These are phyloP conservation scores for Paracoccidioides brasiliensis DNA, from an alignment of 2,329 filamentous ascomycete genomes.

Conservation along the genomic window DNA sequence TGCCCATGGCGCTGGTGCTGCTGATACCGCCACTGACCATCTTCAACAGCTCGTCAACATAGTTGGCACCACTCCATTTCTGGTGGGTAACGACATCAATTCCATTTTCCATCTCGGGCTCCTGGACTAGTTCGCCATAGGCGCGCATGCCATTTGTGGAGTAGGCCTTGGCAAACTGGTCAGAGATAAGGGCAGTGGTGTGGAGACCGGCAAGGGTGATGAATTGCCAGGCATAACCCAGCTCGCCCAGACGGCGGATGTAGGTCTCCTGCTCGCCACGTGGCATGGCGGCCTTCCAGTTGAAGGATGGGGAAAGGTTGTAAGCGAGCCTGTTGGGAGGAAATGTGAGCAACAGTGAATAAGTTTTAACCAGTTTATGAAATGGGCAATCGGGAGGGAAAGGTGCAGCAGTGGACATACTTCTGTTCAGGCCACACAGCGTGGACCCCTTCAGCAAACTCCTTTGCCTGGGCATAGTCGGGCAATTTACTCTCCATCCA, in stretches of 20 bases:
- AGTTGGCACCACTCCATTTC: constrained; percentile 94
- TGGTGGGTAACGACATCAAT: constrained; percentile 97
- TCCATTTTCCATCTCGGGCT: constrained; percentile 83
- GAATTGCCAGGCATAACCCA: constrained; percentile 99
- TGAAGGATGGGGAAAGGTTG: constrained; percentile 97
- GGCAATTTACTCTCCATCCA: constrained; percentile 99
- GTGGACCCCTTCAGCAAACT: constrained; percentile 89
- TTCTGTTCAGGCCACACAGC: constrained; percentile 94
- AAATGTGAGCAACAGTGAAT: constrained; percentile 10
- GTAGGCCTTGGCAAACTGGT: constrained; percentile 78
- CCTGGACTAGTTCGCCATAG: constrained; percentile 93
- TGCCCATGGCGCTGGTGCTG: constrained; percentile 89
- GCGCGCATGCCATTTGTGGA: constrained; percentile 78
- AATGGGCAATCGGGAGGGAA: neutral
- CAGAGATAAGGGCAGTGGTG: constrained; percentile 82
- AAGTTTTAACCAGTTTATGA: neutral
- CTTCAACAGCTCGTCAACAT: constrained; percentile 88
- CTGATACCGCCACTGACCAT: constrained; percentile 92
- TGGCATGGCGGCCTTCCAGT: constrained; percentile 97
- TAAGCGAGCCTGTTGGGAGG: constrained; percentile 62
- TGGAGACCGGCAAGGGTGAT: constrained; percentile 94
- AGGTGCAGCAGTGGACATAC: constrained; percentile 38
- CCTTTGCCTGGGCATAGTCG: constrained; percentile 77
- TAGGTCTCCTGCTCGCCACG: constrained; percentile 91
- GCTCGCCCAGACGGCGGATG: constrained; percentile 69